Base-by-base conservation (phyloP, 192 early-diverging fungal species). In the Obelidium mucronatum region DNA sequence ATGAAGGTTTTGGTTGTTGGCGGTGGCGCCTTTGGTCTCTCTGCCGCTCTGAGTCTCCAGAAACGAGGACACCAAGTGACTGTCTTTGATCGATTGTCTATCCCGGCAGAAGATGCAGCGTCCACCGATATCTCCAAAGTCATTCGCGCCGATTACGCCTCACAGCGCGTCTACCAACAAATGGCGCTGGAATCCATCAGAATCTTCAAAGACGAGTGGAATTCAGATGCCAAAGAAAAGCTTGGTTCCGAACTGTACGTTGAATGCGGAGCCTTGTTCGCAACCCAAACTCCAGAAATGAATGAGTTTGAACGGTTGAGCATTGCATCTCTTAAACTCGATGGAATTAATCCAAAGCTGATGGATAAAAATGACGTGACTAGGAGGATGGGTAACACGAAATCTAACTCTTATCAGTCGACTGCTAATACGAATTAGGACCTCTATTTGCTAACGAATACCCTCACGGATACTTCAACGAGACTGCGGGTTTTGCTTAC, bases 61-160 rank as follows among this genome's bases (percentile, higher is more conserved):
- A 19, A 56, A 6, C 76, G 75, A 8, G 71, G 56, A 2, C 33
- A 75, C 40, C 6, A 34, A 6, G 73, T 74, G 36, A 58, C 69
- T 13, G 34, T 58, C 30, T 58, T 72, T 28, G 69, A 77, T 55
- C 64, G 79, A 26, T 54, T 73, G 11, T 48, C 54, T 2, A 52
- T 80, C 51, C 82, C 82, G 11, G 77, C 79, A 8, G 63, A 65
- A 33, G 82, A 80, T 42, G 73, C 73, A 2, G 59, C 74, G 8
- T 79, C 79, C 1, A 83, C 63, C 28, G 82, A 83, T 56, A 83
- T 83, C 51, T 74, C 72, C 68, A 81, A 80, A 53, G 76, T 80
- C 24, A 71, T 83, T 31, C 74, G 82, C 1, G 22, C 65, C 2
- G 82, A 83, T 40, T 83, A 83, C 52, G 82, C 73, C 34, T 22